Percentiles rank a stretch among this genome's conserved stretches.
phyloP scores from a whole-genome alignment of 345 rosid genomes.

The Citrus glauca region DNA sequence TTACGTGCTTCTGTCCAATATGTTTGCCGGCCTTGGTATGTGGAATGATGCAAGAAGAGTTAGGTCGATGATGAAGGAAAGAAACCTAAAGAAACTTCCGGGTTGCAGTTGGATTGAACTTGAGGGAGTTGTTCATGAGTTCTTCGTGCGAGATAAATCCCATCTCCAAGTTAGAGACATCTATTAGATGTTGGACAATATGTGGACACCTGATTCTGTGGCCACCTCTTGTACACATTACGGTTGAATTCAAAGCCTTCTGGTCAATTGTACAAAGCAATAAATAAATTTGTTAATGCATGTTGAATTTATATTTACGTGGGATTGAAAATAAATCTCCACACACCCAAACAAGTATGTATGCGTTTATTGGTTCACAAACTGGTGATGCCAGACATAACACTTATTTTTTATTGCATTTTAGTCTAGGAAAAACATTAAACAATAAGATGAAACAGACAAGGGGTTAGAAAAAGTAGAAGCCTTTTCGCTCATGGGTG shows the following conservation, averaged over 20 bases:
- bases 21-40: conserved; percentile 40
- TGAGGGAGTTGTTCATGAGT: conserved; percentile 37
- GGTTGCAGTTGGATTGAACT: conserved; percentile 53
- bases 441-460: not conserved
- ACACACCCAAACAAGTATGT: too few relatives aligned
- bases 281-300: conserved; percentile 2
- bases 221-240: conserved; percentile 22
- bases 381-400: not conserved
- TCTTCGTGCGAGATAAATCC: conserved; percentile 33
- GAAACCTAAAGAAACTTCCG: conserved; percentile 30
- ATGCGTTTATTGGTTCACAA: not conserved
- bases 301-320: not conserved
- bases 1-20: conserved; percentile 38
- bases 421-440: not conserved
- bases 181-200: conserved; percentile 23
- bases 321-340: too few relatives aligned
- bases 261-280: not conserved
- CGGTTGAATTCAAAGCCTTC: not conserved
- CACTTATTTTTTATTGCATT: not conserved
- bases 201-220: conserved; percentile 5
- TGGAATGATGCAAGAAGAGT: conserved; percentile 32
- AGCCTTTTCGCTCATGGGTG: not conserved
- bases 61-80: conserved; percentile 40
- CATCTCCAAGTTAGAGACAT: conserved; percentile 34
- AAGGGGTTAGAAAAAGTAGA: not conserved